phyloP scores from a whole-genome alignment of 2,329 filamentous ascomycete species.

The Alternaria arborescens region DNA sequence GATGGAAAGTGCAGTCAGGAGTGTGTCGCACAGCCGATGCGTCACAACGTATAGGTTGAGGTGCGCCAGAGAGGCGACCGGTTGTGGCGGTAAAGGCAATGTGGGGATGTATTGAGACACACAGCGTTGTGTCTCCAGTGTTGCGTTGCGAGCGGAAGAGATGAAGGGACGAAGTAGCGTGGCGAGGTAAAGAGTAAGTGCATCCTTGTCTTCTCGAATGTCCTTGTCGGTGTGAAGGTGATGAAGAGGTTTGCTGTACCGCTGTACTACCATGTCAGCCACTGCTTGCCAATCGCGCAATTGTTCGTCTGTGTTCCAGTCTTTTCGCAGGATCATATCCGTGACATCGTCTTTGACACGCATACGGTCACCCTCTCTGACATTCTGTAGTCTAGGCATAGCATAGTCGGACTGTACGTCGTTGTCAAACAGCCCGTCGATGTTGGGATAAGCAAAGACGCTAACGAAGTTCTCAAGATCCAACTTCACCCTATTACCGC shows the following conservation, averaged over 20 bases:
- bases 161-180: constrained; percentile 51
- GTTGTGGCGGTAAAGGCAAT: constrained; percentile 19
- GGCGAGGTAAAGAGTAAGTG: constrained; percentile 38
- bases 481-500: constrained; percentile 53
- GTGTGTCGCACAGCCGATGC: constrained; percentile 44
- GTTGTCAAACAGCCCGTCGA: constrained; percentile 52
- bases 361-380: constrained; percentile 43
- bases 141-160: constrained; percentile 45
- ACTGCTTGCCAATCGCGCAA: constrained; percentile 70
- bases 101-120: constrained; percentile 53
- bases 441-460: constrained; percentile 52
- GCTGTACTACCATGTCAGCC: constrained; percentile 69
- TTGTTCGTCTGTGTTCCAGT: constrained; percentile 12
- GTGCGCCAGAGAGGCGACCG: constrained; percentile 37
- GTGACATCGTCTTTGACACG: constrained; percentile 57
- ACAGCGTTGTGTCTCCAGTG: constrained; percentile 58
- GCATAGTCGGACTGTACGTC: constrained; percentile 40
- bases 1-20: constrained; percentile 37
- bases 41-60: constrained; percentile 42
- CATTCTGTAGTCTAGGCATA: constrained; percentile 54
- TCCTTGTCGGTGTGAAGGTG: constrained; percentile 31
- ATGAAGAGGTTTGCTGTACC: constrained; percentile 67
- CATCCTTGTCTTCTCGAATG: constrained; percentile 28
- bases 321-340: constrained; percentile 50
- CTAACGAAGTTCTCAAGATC: constrained; percentile 61